These are phyloP conservation scores for Lyophyllum decastes DNA, from an alignment of 768 basidiomycete species.

Conservation along the genomic window DNA sequence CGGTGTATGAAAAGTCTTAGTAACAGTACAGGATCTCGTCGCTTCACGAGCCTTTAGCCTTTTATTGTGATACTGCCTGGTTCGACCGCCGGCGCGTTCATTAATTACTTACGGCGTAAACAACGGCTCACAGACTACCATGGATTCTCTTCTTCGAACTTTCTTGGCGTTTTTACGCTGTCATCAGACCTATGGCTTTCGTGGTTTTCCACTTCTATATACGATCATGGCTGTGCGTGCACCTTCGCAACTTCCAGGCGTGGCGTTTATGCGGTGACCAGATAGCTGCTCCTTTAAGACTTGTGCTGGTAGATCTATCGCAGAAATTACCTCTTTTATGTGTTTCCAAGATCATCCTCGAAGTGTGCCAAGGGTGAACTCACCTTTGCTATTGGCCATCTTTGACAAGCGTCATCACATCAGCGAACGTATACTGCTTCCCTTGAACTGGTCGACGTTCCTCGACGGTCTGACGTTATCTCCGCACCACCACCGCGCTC, in stretches of 20 bases:
- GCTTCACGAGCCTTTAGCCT: too few relatives aligned
- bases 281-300: neutral
- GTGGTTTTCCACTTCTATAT: neutral
- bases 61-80: too few relatives aligned
- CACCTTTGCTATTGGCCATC: neutral
- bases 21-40: too few relatives aligned
- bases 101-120: too few relatives aligned
- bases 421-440: neutral
- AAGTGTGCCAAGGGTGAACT: neutral
- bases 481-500: too few relatives aligned
- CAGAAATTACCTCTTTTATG: neutral
- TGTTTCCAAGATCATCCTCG: neutral
- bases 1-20: too few relatives aligned
- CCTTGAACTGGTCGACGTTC: neutral
- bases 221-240: neutral
- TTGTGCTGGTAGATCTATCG: neutral
- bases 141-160: neutral
- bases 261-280: conserved; percentile 29
- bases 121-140: too few relatives aligned
- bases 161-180: neutral
- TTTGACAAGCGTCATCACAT: neutral
- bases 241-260: neutral
- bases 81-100: too few relatives aligned
- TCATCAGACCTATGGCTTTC: neutral
- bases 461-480: neutral